Conservation (phyloP, 23 red algal genomes). For the Cyanidium caldarium region DNA sequence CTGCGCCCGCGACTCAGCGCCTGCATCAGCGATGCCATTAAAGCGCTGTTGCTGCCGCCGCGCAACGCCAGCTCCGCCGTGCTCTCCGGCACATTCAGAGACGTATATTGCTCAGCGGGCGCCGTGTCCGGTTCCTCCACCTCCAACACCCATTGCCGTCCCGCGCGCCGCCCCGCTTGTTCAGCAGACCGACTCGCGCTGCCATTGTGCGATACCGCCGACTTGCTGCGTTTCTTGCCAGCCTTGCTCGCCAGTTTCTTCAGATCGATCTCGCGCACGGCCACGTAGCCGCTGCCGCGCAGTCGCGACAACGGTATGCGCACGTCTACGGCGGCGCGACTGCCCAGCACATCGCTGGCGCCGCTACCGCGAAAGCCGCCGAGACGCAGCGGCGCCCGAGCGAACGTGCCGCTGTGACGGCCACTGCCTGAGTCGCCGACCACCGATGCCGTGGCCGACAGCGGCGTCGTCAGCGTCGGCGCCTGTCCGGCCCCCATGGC, state of each 20-base stretch:
- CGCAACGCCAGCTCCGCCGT: not conserved
- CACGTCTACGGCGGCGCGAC: not conserved
- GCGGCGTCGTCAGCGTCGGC: not conserved
- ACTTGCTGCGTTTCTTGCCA: no score
- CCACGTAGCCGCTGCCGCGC: not conserved
- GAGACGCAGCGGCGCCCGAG: not conserved
- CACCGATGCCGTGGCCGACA: not conserved
- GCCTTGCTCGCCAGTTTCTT: not conserved
- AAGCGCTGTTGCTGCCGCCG: not conserved
- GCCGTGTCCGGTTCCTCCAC: not conserved
- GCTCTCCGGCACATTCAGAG: not conserved
- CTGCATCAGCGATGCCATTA: no score
- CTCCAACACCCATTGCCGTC: not conserved
- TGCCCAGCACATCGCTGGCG: not conserved
- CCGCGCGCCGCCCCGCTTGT: not conserved
- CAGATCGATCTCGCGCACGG: not conserved
- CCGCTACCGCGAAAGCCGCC: not conserved
- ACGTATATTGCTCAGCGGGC: no score
- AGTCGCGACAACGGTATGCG: not conserved
- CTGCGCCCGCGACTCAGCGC: no score
- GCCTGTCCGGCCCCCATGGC: not conserved
- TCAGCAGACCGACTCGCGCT: no score
- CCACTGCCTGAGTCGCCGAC: no score
- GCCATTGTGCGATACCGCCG: no score
- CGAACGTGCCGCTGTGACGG: not conserved